Percentiles rank a stretch among this genome's conserved stretches.
phyloP scores from a whole-genome alignment of 805 yeast species.

The Wickerhamiella occidentalis region DNA sequence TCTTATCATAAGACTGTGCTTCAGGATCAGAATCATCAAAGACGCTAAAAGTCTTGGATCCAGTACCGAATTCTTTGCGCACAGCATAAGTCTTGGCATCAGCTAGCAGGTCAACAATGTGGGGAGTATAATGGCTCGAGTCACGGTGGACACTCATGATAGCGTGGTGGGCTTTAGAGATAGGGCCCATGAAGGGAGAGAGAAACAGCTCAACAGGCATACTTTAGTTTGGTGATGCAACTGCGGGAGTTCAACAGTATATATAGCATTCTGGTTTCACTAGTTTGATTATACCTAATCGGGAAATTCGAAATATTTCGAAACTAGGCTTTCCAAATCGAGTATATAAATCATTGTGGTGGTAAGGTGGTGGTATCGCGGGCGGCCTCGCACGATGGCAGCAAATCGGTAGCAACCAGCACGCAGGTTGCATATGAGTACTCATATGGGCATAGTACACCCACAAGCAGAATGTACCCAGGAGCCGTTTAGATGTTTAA shows the following conservation, averaged over 20 bases:
- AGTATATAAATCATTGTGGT: not conserved
- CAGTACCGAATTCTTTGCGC: conserved; percentile 48
- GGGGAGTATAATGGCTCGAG: conserved; percentile 45
- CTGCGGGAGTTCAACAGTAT: not conserved
- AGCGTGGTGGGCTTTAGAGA: conserved; percentile 42
- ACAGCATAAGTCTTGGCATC: conserved; percentile 35
- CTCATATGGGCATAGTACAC: too few relatives aligned
- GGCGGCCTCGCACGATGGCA: too few relatives aligned
- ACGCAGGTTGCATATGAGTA: too few relatives aligned
- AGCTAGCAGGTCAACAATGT: conserved; percentile 34
- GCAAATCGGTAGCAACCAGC: too few relatives aligned
- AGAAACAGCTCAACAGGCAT: conserved; percentile 53
- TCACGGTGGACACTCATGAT: conserved; percentile 45
- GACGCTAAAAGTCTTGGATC: conserved; percentile 46
- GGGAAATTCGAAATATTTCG: not conserved
- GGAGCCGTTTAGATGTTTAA: too few relatives aligned
- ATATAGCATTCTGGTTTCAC: not conserved
- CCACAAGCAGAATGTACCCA: too few relatives aligned
- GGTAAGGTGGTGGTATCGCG: too few relatives aligned
- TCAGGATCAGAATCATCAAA: conserved; percentile 34
- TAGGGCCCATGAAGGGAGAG: conserved; percentile 49
- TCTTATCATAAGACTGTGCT: conserved; percentile 25
- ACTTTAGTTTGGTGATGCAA: not conserved
- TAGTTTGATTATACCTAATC: not conserved
- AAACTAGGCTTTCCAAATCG: not conserved